Evolutionary conservation across 1,284 basidiomycete species (phyloP).

Genomic region (Sphagnurus paluster): DNA sequence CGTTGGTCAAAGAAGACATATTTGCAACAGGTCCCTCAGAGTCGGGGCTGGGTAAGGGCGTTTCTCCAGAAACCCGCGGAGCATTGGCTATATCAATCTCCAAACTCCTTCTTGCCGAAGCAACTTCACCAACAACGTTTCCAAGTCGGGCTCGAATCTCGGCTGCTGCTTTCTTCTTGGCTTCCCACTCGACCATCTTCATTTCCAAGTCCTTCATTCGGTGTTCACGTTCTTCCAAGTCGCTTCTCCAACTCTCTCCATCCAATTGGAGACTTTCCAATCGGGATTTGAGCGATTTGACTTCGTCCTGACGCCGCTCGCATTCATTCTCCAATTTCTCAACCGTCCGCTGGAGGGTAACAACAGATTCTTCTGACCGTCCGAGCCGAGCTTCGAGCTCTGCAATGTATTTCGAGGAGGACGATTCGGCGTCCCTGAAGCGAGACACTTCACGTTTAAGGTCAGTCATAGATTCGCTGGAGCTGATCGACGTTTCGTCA

Average conservation of each 20-base stretch:
- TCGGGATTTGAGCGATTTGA: slow-evolving; percentile 70
- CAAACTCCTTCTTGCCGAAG: slow-evolving; percentile 64
- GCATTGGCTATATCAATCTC: slow-evolving; percentile 42
- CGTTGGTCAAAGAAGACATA: not conserved
- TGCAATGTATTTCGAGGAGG: slow-evolving; percentile 80
- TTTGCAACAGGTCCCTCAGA: slow-evolving; percentile 7
- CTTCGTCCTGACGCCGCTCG: slow-evolving; percentile 66
- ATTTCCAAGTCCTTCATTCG: slow-evolving; percentile 74
- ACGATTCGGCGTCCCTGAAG: slow-evolving; percentile 74
- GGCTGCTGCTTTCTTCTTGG: slow-evolving; percentile 62
- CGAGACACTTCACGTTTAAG: slow-evolving; percentile 82
- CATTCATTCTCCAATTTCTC: slow-evolving; percentile 80
- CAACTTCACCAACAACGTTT: slow-evolving; percentile 68
- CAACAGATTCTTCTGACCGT: slow-evolving; percentile 76
- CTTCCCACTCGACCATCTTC: slow-evolving; percentile 75
- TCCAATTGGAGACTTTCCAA: slow-evolving; percentile 71
- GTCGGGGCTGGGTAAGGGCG: slow-evolving; percentile 11
- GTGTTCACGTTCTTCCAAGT: slow-evolving; percentile 80
- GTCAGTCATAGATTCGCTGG: slow-evolving; percentile 77
- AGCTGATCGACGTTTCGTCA: slow-evolving; percentile 75
- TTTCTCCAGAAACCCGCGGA: slow-evolving; percentile 12
- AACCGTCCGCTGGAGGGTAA: slow-evolving; percentile 68
- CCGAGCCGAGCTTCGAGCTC: slow-evolving; percentile 85
- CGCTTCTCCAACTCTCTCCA: slow-evolving; percentile 72
- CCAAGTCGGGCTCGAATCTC: slow-evolving; percentile 67